phyloP scores from a whole-genome alignment of 1,284 basidiomycete genomes.

The Tilletia horrida region DNA sequence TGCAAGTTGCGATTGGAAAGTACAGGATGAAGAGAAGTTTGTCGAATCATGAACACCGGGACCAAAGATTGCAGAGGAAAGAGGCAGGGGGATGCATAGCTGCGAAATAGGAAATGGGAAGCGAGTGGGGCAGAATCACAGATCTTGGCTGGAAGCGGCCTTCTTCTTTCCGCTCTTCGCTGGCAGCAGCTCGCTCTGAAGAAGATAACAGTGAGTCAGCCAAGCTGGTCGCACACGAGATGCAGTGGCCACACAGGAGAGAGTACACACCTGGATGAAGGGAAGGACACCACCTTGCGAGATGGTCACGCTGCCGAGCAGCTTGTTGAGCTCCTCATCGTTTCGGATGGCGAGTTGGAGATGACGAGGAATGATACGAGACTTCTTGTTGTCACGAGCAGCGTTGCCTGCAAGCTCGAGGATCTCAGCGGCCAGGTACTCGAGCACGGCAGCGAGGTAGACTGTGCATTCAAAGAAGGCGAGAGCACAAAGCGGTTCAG shows the following conservation, averaged over 20 bases:
- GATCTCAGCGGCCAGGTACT: slow-evolving; percentile 79
- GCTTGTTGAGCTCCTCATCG: slow-evolving; percentile 64
- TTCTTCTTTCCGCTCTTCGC: slow-evolving; percentile 64
- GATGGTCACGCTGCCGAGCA: slow-evolving; percentile 79
- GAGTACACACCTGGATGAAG: slow-evolving; percentile 31
- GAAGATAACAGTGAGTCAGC: neutral
- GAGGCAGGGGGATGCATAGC: neutral
- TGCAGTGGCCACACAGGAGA: too few relatives aligned
- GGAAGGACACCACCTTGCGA: slow-evolving; percentile 88
- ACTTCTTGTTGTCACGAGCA: slow-evolving; percentile 51
- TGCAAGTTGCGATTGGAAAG: too few relatives aligned
- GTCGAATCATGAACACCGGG: too few relatives aligned
- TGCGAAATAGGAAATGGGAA: neutral
- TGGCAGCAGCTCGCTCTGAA: slow-evolving; percentile 65
- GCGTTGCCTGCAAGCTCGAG: slow-evolving; percentile 81
- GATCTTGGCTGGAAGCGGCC: slow-evolving; percentile 53
- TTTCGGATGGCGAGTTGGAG: slow-evolving; percentile 78
- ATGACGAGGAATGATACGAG: slow-evolving; percentile 69
- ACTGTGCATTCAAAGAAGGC: slow-evolving; percentile 59
- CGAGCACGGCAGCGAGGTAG: slow-evolving; percentile 76
- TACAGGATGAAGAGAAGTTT: too few relatives aligned
- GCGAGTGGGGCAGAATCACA: slow-evolving; percentile 18
- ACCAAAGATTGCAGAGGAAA: neutral
- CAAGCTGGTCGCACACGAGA: neutral
- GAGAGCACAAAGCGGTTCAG: neutral